Percentiles rank a stretch among this genome's conserved stretches.
Conservation (phyloP, 345 rosid species). For the Laguncularia racemosa region DNA sequence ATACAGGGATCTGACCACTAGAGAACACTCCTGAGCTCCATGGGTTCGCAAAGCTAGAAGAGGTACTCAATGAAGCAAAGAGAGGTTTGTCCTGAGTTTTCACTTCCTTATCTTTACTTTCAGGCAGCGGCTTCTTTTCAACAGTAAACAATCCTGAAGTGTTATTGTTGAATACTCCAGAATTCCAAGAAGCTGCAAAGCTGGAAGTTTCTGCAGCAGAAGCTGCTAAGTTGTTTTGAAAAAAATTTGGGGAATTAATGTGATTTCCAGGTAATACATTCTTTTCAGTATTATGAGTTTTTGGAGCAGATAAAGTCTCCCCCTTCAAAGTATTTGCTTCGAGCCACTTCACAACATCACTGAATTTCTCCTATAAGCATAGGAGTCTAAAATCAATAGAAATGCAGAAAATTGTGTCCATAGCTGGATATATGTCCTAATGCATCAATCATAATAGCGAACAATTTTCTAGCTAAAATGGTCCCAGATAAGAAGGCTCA, state of each 20-base stretch:
- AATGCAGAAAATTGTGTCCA: neutral
- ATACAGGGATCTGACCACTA: conserved; percentile 26
- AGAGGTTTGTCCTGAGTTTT: conserved; percentile 11
- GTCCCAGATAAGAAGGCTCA: too few species aligned
- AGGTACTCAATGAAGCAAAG: conserved; percentile 11
- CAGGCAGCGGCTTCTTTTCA: conserved; percentile 4
- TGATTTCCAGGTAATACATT: conserved; percentile 33
- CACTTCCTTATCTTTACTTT: conserved; percentile 2
- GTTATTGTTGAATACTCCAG: conserved; percentile 29
- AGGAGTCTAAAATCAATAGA: conserved; percentile 1
- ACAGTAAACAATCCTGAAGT: conserved; percentile 5
- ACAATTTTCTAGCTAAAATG: neutral
- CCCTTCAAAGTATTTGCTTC: conserved; percentile 51
- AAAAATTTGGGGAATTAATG: conserved; percentile 26
- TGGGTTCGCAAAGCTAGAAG: conserved; percentile 16
- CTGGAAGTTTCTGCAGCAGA: conserved; percentile 15
- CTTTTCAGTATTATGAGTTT: conserved; percentile 32
- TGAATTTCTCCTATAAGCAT: conserved; percentile 63
- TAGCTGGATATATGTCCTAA: neutral
- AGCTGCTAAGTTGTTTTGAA: conserved; percentile 28
- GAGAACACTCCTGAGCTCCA: conserved; percentile 28
- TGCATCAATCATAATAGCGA: neutral
- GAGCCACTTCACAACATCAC: conserved; percentile 84
- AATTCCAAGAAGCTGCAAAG: conserved; percentile 27
- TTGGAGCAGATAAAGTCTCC: conserved; percentile 33